These are phyloP conservation scores for Amanita rubescens DNA, from an alignment of 768 basidiomycete genomes.

Conservation along the genomic window DNA sequence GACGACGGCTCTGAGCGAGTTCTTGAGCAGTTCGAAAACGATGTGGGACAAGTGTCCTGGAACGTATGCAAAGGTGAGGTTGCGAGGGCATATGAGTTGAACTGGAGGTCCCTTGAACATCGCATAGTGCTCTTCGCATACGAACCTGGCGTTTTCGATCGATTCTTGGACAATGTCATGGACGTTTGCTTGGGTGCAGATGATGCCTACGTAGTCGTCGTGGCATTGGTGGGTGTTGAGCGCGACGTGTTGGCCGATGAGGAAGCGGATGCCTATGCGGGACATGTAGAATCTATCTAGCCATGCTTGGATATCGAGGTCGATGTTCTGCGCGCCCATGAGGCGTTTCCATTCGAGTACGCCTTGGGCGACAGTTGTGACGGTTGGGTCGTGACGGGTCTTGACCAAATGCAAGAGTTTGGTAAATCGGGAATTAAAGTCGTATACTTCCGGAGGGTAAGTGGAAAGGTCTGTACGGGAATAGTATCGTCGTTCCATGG, in stretches of 20 bases:
- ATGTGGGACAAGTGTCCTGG: conserved; percentile 97
- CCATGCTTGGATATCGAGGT: conserved; percentile 89
- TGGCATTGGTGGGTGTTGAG: conserved; percentile 89
- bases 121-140: conserved; percentile 93
- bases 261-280: conserved; percentile 90
- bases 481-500: conserved; percentile 88
- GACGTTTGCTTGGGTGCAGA: conserved; percentile 90
- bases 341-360: conserved; percentile 92
- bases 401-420: conserved; percentile 84
- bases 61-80: conserved; percentile 89
- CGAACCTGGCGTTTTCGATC: conserved; percentile 92
- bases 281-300: conserved; percentile 96
- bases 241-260: conserved; percentile 96
- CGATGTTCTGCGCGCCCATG: conserved; percentile 63
- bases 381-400: conserved; percentile 92
- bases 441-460: conserved; percentile 91
- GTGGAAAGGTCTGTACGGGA: conserved; percentile 56
- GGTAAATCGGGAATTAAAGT: conserved; percentile 91
- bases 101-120: conserved; percentile 96
- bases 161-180: conserved; percentile 98
- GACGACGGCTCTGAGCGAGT: conserved; percentile 94
- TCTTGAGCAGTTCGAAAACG: conserved; percentile 94
- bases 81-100: conserved; percentile 86
- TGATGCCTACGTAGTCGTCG: conserved; percentile 92
- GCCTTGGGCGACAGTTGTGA: conserved; percentile 94